Evolutionary conservation across 2,329 filamentous ascomycete genomes (phyloP).

Genomic region (Madurella mycetomatis): DNA sequence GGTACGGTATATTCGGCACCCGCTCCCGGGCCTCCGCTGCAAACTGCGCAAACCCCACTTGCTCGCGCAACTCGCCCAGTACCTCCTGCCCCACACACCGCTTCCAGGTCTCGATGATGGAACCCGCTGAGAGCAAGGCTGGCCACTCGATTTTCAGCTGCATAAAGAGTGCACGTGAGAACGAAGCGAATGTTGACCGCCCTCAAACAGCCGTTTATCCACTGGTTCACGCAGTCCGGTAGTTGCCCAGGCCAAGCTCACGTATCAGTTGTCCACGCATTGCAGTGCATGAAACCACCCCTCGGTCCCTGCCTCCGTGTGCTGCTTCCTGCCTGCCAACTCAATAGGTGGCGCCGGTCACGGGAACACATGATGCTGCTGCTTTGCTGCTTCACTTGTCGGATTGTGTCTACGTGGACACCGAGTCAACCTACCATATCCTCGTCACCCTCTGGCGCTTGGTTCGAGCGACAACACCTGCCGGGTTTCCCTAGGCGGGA

Average conservation of each 20-base stretch:
- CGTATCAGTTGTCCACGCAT: neutral
- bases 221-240: neutral
- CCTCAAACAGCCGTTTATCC: neutral
- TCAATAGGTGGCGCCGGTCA: slow-evolving; percentile 4
- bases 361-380: slow-evolving; percentile 13
- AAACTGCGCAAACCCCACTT: neutral
- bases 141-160: neutral
- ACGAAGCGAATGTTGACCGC: neutral
- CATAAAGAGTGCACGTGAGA: neutral
- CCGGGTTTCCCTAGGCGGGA: neutral
- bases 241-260: neutral
- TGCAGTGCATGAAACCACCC: neutral
- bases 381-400: neutral
- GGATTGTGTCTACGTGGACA: slow-evolving; percentile 3
- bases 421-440: neutral
- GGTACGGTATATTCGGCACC: no score
- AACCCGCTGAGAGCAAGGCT: neutral
- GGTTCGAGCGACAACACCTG: neutral
- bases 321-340: neutral
- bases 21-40: no score
- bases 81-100: neutral
- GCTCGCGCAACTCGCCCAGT: neutral
- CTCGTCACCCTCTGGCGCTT: neutral
- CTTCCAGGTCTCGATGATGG: neutral
- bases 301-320: neutral